Conservation (phyloP, 345 rosid genomes). For the Aegle marmelos region DNA sequence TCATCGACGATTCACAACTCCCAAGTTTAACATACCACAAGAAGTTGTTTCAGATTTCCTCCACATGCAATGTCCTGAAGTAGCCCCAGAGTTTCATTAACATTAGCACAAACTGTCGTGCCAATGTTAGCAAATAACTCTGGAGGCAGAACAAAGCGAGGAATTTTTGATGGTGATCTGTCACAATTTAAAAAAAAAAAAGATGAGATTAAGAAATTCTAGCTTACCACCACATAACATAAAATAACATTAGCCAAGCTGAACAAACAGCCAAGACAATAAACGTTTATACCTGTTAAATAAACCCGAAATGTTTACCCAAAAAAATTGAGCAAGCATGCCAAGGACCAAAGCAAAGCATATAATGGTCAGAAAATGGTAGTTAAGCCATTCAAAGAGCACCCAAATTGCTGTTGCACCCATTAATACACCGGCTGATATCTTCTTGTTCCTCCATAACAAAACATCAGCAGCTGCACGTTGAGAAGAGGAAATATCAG, state of each 20-base stretch:
- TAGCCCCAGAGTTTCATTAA: constrained; percentile 57
- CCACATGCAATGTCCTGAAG: constrained; percentile 79
- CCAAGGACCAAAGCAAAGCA: constrained; percentile 66
- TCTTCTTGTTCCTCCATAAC: constrained; percentile 96
- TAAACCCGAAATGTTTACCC: constrained; percentile 74
- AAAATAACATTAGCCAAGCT: background rate
- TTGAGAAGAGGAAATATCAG: constrained; percentile 10
- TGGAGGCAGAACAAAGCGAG: constrained; percentile 75
- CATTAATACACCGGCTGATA: constrained; percentile 63
- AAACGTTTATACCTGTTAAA: constrained; percentile 47
- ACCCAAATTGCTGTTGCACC: constrained; percentile 83
- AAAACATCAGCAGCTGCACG: constrained; percentile 94
- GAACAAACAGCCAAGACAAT: background rate
- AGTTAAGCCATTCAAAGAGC: constrained; percentile 91
- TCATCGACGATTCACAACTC: background rate
- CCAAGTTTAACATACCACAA: constrained; percentile 44
- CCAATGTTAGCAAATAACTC: constrained; percentile 75
- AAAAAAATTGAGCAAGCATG: constrained; percentile 80
- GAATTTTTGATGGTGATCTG: constrained; percentile 66
- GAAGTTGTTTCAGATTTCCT: constrained; percentile 77
- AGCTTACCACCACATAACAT: background rate
- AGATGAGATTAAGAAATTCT: background rate
- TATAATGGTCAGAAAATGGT: constrained; percentile 70
- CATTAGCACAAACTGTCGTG: constrained; percentile 53
- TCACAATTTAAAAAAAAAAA: constrained; percentile 8